Percentiles rank a stretch among this genome's conserved stretches.
Evolutionary conservation across 495 filamentous ascomycete genomes (phyloP).

Genomic region (Schizothecium vesticola): DNA sequence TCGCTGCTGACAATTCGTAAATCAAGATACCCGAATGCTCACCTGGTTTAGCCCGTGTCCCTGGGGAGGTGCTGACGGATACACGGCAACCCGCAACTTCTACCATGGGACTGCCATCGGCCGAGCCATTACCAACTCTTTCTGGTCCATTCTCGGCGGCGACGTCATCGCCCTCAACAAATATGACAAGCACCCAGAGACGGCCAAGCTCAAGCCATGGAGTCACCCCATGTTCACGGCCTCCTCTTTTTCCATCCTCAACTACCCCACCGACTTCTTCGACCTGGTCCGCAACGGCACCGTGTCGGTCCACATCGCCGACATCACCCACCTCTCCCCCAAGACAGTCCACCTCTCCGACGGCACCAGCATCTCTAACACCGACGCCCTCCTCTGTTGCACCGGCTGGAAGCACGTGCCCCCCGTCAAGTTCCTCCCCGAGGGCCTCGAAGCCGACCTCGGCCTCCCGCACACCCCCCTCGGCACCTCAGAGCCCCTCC

Average conservation of each 20-base stretch:
- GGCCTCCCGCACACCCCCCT: slow-evolving; percentile 37
- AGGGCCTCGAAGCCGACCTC: slow-evolving; percentile 43
- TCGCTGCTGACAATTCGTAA: not conserved
- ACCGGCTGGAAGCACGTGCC: slow-evolving; percentile 65
- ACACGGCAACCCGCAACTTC: slow-evolving; percentile 39
- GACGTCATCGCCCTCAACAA: slow-evolving; percentile 56
- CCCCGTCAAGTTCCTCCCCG: slow-evolving; percentile 58
- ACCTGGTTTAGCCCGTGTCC: slow-evolving; percentile 45
- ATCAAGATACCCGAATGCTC: slow-evolving; percentile 34
- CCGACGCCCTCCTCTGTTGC: slow-evolving; percentile 62
- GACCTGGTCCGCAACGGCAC: slow-evolving; percentile 53
- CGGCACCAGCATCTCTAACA: slow-evolving; percentile 44
- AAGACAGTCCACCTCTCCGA: slow-evolving; percentile 51
- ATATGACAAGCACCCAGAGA: slow-evolving; percentile 58
- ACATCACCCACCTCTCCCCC: slow-evolving; percentile 48
- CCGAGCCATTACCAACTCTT: slow-evolving; percentile 59
- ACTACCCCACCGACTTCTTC: slow-evolving; percentile 63
- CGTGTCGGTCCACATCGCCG: slow-evolving; percentile 57
- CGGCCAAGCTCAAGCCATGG: slow-evolving; percentile 61
- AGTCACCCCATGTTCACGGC: slow-evolving; percentile 58
- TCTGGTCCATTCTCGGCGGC: slow-evolving; percentile 59
- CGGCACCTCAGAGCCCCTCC: slow-evolving; percentile 23
- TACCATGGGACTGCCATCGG: slow-evolving; percentile 65
- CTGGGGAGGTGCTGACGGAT: slow-evolving; percentile 41
- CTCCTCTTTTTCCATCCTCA: slow-evolving; percentile 59